Percentiles rank a stretch among this genome's conserved stretches.
Evolutionary conservation across 2,329 filamentous ascomycete species (phyloP).

Genomic region (Aspergillus sojae): DNA sequence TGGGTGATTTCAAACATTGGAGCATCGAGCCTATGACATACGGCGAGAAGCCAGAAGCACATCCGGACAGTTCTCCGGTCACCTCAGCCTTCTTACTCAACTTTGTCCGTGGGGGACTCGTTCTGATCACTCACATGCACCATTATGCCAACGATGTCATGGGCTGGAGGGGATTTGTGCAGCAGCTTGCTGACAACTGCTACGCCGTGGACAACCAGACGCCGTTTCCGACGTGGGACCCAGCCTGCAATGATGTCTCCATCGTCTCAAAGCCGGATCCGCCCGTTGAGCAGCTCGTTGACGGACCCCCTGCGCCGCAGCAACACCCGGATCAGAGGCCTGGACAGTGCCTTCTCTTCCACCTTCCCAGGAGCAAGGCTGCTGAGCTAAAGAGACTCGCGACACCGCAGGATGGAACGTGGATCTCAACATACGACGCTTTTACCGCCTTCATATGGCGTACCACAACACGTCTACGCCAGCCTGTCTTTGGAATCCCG

Average conservation of each 20-base stretch:
- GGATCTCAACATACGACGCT: conserved; percentile 54
- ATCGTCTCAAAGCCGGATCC: conserved; percentile 34
- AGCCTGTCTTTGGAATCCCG: conserved; percentile 33
- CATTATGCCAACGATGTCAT: conserved; percentile 50
- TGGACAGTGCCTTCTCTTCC: conserved; percentile 40
- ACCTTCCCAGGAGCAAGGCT: conserved; percentile 49
- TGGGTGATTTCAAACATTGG: conserved; percentile 41
- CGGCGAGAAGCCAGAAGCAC: conserved; percentile 36
- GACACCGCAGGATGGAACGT: conserved; percentile 35
- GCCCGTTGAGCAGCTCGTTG: conserved; percentile 26
- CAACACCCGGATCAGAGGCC: conserved; percentile 17
- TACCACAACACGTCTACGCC: conserved; percentile 36
- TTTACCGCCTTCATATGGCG: conserved; percentile 49
- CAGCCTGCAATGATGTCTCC: conserved; percentile 38
- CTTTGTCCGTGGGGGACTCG: conserved; percentile 46
- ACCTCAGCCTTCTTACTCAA: conserved; percentile 46
- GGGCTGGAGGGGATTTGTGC: conserved; percentile 43
- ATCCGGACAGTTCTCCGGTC: conserved; percentile 36
- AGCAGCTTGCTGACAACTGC: conserved; percentile 51
- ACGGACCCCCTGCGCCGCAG: conserved; percentile 15
- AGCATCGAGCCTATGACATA: conserved; percentile 42
- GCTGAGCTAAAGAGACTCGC: conserved; percentile 44
- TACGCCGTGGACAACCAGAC: conserved; percentile 33
- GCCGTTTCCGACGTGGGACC: conserved; percentile 40
- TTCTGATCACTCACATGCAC: conserved; percentile 48